Evolutionary conservation across 768 basidiomycete species (phyloP).

Genomic region (Mycena kentingensis): DNA sequence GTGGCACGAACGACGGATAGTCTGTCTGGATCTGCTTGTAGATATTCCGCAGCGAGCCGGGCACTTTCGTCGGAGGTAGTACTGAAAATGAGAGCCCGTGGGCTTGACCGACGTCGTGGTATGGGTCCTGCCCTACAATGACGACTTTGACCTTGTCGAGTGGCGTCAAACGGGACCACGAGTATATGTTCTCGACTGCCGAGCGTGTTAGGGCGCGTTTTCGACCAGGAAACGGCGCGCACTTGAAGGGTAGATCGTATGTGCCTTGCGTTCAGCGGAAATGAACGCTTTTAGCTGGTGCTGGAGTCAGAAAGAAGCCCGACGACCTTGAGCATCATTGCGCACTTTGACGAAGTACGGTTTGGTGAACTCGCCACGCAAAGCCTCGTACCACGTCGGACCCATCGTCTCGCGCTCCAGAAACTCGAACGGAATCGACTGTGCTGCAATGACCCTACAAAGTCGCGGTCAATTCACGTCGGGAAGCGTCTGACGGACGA

Average conservation of each 20-base stretch:
- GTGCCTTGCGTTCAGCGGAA: conserved; percentile 46
- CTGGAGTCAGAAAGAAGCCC: conserved; percentile 5
- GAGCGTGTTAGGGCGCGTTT: neutral
- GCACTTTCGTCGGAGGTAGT: conserved; percentile 53
- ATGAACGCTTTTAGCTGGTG: conserved; percentile 63
- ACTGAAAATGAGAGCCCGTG: conserved; percentile 69
- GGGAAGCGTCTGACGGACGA: conserved; percentile 16
- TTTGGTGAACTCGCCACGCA: conserved; percentile 58
- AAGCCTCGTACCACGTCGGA: conserved; percentile 50
- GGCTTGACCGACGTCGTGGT: conserved; percentile 70
- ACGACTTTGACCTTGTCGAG: conserved; percentile 70
- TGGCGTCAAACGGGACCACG: conserved; percentile 75
- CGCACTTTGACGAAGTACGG: conserved; percentile 60
- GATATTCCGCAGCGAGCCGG: conserved; percentile 64
- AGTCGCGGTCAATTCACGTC: conserved; percentile 21
- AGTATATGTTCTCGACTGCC: conserved; percentile 72
- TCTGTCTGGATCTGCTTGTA: conserved; percentile 74
- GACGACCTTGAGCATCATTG: neutral
- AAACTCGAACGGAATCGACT: conserved; percentile 31
- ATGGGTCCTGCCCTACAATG: conserved; percentile 75
- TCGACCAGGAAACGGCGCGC: conserved; percentile 20
- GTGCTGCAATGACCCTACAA: conserved; percentile 1
- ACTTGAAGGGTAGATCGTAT: conserved; percentile 52
- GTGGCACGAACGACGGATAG: conserved; percentile 60
- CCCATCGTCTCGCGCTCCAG: conserved; percentile 67